Percentiles rank a stretch among this genome's conserved stretches.
Evolutionary conservation across 257 asterid species (phyloP).

Genomic region (Ocimum tenuiflorum): DNA sequence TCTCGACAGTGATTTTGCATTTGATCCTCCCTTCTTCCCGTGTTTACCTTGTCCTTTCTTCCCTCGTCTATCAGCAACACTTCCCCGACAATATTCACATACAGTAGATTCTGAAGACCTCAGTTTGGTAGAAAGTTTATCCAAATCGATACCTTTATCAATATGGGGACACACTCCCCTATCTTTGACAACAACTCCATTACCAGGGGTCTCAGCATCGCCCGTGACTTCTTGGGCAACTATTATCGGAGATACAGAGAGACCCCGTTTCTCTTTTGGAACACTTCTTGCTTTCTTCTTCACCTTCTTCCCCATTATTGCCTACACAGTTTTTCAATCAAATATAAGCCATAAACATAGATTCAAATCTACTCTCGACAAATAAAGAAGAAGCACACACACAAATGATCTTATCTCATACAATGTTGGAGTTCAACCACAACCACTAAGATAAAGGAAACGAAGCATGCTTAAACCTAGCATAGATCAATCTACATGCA

Average conservation of each 20-base stretch:
- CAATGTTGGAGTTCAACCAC: not conserved
- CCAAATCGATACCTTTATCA: constrained; percentile 51
- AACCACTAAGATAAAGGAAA: not conserved
- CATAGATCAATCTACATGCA: not conserved
- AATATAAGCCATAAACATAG: constrained; percentile 10
- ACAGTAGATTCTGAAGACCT: constrained; percentile 32
- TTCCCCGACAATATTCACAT: constrained; percentile 78
- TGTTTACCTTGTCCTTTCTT: constrained; percentile 59
- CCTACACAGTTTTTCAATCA: constrained; percentile 35
- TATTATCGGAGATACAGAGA: constrained; percentile 26
- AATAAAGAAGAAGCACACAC: not conserved
- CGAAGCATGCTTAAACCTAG: not conserved
- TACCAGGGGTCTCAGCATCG: constrained; percentile 30
- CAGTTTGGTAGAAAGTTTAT: constrained; percentile 48
- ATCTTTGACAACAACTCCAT: constrained; percentile 34
- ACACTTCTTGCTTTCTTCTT: constrained; percentile 59
- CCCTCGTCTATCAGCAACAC: constrained; percentile 39
- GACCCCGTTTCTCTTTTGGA: constrained; percentile 48
- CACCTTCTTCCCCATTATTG: constrained; percentile 68
- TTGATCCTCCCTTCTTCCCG: constrained; percentile 54
- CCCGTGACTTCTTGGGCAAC: constrained; percentile 18
- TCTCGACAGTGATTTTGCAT: constrained; percentile 37
- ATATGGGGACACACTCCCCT: constrained; percentile 55
- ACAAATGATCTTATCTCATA: not conserved
- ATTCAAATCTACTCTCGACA: not conserved